phyloP scores from a whole-genome alignment of 129 eudicot species.

The carrot (Daucus carota) region DNA sequence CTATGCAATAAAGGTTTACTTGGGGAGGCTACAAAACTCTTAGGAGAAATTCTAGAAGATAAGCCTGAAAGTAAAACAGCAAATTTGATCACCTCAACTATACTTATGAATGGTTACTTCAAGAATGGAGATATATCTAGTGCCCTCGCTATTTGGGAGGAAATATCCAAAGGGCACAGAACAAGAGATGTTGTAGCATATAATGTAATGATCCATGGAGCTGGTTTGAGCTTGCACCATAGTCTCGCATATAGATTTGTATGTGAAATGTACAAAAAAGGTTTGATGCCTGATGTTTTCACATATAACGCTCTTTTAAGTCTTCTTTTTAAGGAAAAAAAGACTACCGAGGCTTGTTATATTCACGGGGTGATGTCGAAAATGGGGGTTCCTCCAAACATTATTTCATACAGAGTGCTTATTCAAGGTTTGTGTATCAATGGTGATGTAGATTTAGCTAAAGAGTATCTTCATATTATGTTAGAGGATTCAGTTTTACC shows the following conservation, averaged over 20 bases:
- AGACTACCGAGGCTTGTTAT: constrained; percentile 49
- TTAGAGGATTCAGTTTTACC: constrained; percentile 53
- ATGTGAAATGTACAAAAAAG: constrained; percentile 58
- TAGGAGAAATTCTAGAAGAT: constrained; percentile 41
- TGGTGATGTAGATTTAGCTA: constrained; percentile 44
- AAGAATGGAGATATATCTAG: constrained; percentile 46
- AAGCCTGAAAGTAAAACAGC: constrained; percentile 20
- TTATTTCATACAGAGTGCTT: constrained; percentile 45
- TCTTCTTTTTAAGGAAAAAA: constrained; percentile 41
- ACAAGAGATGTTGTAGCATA: constrained; percentile 55
- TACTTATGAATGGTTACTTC: constrained; percentile 61
- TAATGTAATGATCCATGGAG: constrained; percentile 62
- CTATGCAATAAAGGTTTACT: constrained; percentile 53
- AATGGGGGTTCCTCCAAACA: constrained; percentile 60
- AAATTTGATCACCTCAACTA: constrained; percentile 51
- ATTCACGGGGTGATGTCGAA: constrained; percentile 47
- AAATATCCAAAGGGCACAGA: constrained; percentile 26
- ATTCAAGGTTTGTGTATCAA: constrained; percentile 50
- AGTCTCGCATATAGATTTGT: constrained; percentile 38
- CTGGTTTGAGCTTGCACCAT: constrained; percentile 31
- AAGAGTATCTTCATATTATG: constrained; percentile 40
- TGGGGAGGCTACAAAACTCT: constrained; percentile 49
- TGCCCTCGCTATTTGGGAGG: constrained; percentile 48
- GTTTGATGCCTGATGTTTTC: constrained; percentile 49
- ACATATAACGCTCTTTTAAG: constrained; percentile 59